Evolutionary conservation across 768 basidiomycete genomes (phyloP).

Genomic region (Amanita rubescens): DNA sequence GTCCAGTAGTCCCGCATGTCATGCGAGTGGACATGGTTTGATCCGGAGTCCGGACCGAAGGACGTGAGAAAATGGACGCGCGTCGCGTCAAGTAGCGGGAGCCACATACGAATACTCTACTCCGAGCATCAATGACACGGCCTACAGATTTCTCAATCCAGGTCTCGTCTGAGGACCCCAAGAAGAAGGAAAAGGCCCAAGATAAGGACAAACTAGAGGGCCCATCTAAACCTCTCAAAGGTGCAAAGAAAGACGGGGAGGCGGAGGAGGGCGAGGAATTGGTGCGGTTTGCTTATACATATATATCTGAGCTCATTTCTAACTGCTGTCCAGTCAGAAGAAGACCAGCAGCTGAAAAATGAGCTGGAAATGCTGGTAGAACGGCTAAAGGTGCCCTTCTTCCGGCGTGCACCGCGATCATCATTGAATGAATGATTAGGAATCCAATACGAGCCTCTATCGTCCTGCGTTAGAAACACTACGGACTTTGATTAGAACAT

Average conservation of each 20-base stretch:
- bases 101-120: no score
- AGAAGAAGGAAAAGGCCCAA: conserved; percentile 52
- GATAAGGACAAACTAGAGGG: conserved; percentile 49
- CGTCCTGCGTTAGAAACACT: conserved; percentile 89
- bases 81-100: conserved; percentile 29
- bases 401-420: background rate
- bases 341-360: conserved; percentile 86
- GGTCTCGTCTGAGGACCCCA: conserved; percentile 68
- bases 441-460: conserved; percentile 80
- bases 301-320: conserved; percentile 1
- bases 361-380: conserved; percentile 98
- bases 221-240: conserved; percentile 47
- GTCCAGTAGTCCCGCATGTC: background rate
- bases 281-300: conserved; percentile 40
- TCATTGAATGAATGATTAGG: conserved; percentile 40
- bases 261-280: conserved; percentile 70
- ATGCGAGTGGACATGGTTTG: no score
- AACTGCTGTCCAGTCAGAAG: conserved; percentile 64
- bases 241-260: conserved; percentile 42
- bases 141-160: conserved; percentile 50
- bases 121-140: conserved; percentile 41
- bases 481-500: conserved; percentile 88
- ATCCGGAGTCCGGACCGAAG: background rate
- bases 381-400: conserved; percentile 66
- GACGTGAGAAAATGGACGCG: conserved; percentile 40